These are phyloP conservation scores for Phytopythium kandeliae DNA, from an alignment of 352 stramenopile genomes.

Conservation along the genomic window DNA sequence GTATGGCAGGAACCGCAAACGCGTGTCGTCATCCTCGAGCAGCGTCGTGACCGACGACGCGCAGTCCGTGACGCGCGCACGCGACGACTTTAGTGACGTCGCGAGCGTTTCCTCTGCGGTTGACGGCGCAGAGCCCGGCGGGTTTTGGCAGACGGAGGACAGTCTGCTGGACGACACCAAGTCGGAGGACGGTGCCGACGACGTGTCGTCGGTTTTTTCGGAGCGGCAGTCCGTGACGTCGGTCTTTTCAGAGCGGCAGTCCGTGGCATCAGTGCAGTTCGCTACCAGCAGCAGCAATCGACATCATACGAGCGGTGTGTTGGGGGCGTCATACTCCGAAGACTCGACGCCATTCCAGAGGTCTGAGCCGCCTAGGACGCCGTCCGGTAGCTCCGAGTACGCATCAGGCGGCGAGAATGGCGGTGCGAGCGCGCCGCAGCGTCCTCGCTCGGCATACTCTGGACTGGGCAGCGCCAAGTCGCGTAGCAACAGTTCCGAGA, in stretches of 20 bases:
- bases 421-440: conserved; percentile 50
- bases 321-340: neutral
- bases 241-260: conserved; percentile 5
- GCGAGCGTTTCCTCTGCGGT: conserved; percentile 1
- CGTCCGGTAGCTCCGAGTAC: conserved; percentile 24
- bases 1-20: conserved; percentile 31
- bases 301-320: neutral
- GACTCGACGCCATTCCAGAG: conserved; percentile 11
- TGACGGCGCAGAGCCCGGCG: neutral
- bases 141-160: conserved; percentile 7
- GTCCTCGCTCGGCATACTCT: conserved; percentile 36
- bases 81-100: conserved; percentile 15
- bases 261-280: neutral
- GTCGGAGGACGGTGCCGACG: conserved; percentile 1
- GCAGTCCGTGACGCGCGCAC: conserved; percentile 25
- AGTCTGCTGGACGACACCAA: conserved; percentile 5
- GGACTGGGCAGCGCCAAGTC: conserved; percentile 54
- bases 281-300: neutral
- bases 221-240: conserved; percentile 5
- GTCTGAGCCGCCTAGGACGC: conserved; percentile 14
- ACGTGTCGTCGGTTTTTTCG: conserved; percentile 5
- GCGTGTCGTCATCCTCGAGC: conserved; percentile 30
- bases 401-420: conserved; percentile 16
- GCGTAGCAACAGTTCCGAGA: conserved; percentile 41
- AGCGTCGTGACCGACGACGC: conserved; percentile 8